Percentiles rank a stretch among this genome's conserved stretches.
These are phyloP conservation scores for Ophiostoma piceae DNA, from an alignment of 2,329 filamentous ascomycete genomes.

Conservation along the genomic window DNA sequence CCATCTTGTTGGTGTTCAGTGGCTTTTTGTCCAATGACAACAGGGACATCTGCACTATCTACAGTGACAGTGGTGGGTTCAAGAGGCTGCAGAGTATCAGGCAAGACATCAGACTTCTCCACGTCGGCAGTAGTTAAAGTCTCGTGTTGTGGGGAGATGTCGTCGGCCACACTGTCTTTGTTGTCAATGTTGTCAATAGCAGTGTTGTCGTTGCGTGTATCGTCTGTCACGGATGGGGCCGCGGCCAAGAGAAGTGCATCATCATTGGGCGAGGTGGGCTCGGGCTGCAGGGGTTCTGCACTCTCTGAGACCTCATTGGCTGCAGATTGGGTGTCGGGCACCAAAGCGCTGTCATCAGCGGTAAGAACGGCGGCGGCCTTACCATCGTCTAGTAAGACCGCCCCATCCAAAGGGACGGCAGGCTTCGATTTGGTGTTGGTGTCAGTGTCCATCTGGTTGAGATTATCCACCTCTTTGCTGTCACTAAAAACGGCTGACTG, in stretches of 20 bases:
- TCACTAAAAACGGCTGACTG: background rate
- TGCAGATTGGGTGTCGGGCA: slow-evolving; percentile 15
- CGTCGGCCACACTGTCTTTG: slow-evolving; percentile 1
- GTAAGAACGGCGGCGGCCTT: background rate
- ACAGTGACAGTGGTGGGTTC: background rate
- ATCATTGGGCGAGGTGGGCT: background rate
- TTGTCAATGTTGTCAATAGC: slow-evolving; percentile 1
- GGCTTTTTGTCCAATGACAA: background rate
- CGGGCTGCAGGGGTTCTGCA: slow-evolving; percentile 7
- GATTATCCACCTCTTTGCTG: slow-evolving; percentile 11
- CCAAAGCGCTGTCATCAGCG: background rate
- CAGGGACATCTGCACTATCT: background rate
- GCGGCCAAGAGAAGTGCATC: background rate
- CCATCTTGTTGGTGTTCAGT: slow-evolving; percentile 1
- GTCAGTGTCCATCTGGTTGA: background rate
- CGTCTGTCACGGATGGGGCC: background rate
- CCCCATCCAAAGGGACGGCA: slow-evolving; percentile 7
- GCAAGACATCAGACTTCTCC: background rate
- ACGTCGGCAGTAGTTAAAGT: background rate
- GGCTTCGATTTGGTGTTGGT: background rate
- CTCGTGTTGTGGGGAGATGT: background rate
- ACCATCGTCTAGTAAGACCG: slow-evolving; percentile 7
- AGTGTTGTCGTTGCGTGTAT: background rate
- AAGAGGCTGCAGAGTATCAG: background rate
- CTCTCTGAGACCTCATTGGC: slow-evolving; percentile 14